Conservation (phyloP, 2,329 filamentous ascomycete genomes). For the Stenocarpella maydis region DNA sequence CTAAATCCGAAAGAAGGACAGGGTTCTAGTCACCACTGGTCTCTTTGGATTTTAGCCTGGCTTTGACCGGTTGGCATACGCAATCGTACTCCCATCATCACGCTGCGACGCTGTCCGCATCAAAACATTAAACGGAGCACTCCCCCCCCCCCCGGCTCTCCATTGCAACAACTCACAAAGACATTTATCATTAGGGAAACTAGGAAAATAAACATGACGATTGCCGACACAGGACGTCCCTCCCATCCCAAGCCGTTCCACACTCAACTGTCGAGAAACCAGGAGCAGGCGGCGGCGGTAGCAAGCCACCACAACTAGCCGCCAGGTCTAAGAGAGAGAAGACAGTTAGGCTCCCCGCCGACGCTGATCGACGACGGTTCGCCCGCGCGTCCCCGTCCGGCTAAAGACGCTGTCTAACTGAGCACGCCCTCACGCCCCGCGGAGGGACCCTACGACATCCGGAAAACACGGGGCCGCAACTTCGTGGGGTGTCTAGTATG, state of each 20-base stretch:
- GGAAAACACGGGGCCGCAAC: not conserved
- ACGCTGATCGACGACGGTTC: not conserved
- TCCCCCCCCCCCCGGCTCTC: not conserved
- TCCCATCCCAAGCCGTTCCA: slow-evolving; percentile 60
- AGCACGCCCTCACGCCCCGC: not conserved
- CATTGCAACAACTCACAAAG: not conserved
- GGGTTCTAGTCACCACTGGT: not conserved
- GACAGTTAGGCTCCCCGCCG: slow-evolving; percentile 59
- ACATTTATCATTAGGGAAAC: slow-evolving; percentile 20
- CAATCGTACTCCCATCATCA: not conserved
- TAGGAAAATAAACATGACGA: not conserved
- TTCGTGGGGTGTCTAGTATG: not conserved
- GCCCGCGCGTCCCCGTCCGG: not conserved
- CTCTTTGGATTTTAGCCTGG: not conserved
- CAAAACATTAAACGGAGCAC: not conserved
- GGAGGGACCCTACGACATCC: not conserved
- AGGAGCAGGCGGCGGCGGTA: not conserved
- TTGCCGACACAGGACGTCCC: slow-evolving; percentile 58
- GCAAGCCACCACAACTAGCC: not conserved
- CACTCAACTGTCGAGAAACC: slow-evolving; percentile 56
- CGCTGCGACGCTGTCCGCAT: slow-evolving; percentile 4
- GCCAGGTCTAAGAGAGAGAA: slow-evolving; percentile 66
- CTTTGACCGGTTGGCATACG: slow-evolving; percentile 1
- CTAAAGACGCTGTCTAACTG: not conserved
- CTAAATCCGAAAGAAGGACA: not conserved